These are phyloP conservation scores for Pythium dissotocum DNA, from an alignment of 352 stramenopile species.

Conservation along the genomic window DNA sequence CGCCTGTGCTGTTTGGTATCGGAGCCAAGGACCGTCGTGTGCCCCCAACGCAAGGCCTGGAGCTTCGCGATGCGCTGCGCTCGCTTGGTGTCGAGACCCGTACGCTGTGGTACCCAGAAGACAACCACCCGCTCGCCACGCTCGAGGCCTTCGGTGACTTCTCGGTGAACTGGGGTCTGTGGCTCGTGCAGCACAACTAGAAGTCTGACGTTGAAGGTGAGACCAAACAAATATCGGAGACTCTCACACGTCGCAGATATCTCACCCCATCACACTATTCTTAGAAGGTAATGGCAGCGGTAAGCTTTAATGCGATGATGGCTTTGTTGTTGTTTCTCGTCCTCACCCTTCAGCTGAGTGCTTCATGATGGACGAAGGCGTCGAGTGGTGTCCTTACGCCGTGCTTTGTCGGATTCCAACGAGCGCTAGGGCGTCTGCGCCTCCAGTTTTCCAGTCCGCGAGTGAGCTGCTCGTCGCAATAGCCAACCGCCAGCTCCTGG, in stretches of 20 bases:
- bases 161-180: constrained; percentile 73
- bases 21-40: constrained; percentile 92
- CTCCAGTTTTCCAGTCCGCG: neutral
- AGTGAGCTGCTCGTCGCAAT: constrained; percentile 24
- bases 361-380: neutral
- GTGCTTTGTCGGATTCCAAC: constrained; percentile 7
- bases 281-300: neutral
- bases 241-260: constrained; percentile 4
- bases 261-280: neutral
- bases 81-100: constrained; percentile 52
- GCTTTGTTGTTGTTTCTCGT: constrained; percentile 7
- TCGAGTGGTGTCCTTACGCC: constrained; percentile 17
- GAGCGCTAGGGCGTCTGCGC: neutral
- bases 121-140: constrained; percentile 70
- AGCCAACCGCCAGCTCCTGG: constrained; percentile 5
- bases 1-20: constrained; percentile 91
- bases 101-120: constrained; percentile 73
- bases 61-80: constrained; percentile 90
- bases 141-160: constrained; percentile 73
- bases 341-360: neutral
- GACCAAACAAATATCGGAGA: neutral
- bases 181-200: constrained; percentile 57
- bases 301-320: neutral
- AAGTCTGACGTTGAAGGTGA: constrained; percentile 1
- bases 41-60: constrained; percentile 89